A percentile compares a stretch with the other conserved stretches of the same genome.
Evolutionary conservation across 495 filamentous ascomycete species (phyloP).

Genomic region (Massariosphaeria phaeospora): DNA sequence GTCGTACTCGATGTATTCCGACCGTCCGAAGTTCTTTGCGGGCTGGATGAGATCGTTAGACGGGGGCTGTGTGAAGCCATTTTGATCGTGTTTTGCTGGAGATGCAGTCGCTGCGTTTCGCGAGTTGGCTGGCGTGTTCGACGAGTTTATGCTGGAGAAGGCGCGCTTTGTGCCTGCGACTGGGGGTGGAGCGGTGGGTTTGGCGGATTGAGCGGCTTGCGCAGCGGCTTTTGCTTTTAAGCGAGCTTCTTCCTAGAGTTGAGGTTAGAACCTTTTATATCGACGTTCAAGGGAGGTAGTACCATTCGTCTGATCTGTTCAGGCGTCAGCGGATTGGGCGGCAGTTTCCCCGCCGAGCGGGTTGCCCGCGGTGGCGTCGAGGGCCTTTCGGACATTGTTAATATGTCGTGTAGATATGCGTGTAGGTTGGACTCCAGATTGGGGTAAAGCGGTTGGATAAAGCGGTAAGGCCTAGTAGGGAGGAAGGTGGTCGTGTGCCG

Average conservation of each 20-base stretch:
- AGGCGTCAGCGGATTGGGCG: conserved; percentile 60
- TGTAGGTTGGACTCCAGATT: not conserved
- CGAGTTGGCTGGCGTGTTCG: conserved; percentile 52
- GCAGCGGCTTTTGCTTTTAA: conserved; percentile 92
- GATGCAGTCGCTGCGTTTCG: conserved; percentile 51
- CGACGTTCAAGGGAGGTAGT: too few relatives aligned
- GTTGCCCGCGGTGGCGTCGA: conserved; percentile 56
- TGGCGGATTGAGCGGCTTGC: conserved; percentile 52
- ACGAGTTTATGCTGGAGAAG: conserved; percentile 58
- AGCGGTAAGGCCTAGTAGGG: too few relatives aligned
- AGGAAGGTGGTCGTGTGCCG: not conserved
- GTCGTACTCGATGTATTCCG: conserved; percentile 84
- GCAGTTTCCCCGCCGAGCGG: conserved; percentile 41
- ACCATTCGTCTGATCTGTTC: conserved; percentile 56
- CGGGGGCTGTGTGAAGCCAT: conserved; percentile 33
- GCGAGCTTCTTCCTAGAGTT: conserved; percentile 73
- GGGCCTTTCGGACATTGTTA: conserved; percentile 44
- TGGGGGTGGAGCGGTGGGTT: conserved; percentile 35
- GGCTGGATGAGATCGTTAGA: conserved; percentile 59
- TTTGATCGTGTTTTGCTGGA: conserved; percentile 17
- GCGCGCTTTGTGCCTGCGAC: conserved; percentile 55
- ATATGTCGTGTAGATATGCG: too few relatives aligned
- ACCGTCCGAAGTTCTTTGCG: conserved; percentile 73
- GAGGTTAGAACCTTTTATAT: too few relatives aligned
- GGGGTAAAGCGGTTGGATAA: not conserved